Percentiles rank a stretch among this genome's conserved stretches.
phyloP scores from a whole-genome alignment of 495 filamentous ascomycete genomes.

The Trichocladium uniseriatum region DNA sequence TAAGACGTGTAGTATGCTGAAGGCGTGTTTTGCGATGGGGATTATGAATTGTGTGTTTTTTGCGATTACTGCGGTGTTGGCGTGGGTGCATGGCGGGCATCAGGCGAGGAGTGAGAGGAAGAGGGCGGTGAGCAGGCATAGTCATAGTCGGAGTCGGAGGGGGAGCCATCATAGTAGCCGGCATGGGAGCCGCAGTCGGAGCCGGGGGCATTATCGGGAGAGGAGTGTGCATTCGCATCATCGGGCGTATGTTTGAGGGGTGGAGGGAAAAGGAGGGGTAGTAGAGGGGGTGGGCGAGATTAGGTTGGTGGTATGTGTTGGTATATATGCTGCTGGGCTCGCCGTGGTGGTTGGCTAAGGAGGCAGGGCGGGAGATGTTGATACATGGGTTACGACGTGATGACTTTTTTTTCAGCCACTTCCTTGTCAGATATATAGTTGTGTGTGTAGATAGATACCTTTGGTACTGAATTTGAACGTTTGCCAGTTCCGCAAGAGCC shows the following conservation, averaged over 20 bases:
- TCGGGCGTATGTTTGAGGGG: constrained; percentile 11
- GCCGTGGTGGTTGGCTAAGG: background rate
- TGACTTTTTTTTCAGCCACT: background rate
- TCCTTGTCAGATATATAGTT: background rate
- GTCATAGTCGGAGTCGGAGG: background rate
- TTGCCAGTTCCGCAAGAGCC: no score
- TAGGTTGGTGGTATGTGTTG: background rate
- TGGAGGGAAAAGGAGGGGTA: background rate
- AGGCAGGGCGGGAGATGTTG: background rate
- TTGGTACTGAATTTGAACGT: background rate
- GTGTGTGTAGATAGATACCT: background rate
- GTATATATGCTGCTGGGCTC: background rate
- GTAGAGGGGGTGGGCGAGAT: no score
- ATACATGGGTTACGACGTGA: constrained; percentile 6
- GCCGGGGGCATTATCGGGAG: background rate
- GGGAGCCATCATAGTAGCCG: constrained; percentile 1
- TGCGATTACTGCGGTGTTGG: constrained; percentile 56
- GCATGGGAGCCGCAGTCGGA: background rate
- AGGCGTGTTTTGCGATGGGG: no score
- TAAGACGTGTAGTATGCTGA: no score
- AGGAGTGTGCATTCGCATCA: constrained; percentile 11
- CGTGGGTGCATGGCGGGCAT: constrained; percentile 46
- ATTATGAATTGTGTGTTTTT: constrained; percentile 87
- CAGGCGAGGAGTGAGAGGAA: constrained; percentile 11
- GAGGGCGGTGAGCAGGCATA: background rate